phyloP scores from a whole-genome alignment of 306 rosid genomes.

The Malus fusca region DNA sequence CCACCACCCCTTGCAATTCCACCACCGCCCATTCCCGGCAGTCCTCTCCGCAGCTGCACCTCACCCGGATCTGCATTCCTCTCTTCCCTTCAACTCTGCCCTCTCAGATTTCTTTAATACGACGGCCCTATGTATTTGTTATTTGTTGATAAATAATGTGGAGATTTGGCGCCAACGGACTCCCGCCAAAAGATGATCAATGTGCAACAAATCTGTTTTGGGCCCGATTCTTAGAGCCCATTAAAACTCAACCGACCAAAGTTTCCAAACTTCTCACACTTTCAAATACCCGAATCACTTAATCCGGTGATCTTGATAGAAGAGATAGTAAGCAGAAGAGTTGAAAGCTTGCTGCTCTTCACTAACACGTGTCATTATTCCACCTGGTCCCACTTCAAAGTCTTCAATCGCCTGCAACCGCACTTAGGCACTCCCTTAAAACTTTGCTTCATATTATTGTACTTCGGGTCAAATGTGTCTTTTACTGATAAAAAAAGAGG shows the following conservation, averaged over 20 bases:
- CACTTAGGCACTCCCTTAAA: background rate
- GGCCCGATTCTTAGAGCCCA: background rate
- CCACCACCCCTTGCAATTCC: constrained; percentile 69
- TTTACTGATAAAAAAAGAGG: too few species aligned
- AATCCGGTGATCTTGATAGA: too few species aligned
- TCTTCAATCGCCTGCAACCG: too few species aligned
- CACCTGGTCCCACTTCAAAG: too few species aligned
- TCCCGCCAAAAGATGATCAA: background rate
- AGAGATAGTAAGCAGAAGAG: fast-evolving
- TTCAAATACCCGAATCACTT: too few species aligned
- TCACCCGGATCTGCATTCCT: constrained; percentile 59
- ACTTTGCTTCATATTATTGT: background rate
- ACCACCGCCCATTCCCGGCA: constrained; percentile 79
- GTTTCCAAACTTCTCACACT: too few species aligned
- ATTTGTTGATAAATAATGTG: background rate
- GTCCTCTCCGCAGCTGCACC: constrained; percentile 51
- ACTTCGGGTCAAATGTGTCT: background rate
- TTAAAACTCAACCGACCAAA: background rate
- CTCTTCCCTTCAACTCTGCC: background rate
- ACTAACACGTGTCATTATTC: too few species aligned
- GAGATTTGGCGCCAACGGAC: background rate
- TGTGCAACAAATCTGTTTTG: background rate
- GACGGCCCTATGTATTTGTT: background rate
- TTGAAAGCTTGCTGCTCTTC: too few species aligned
- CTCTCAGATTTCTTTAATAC: background rate